phyloP scores from a whole-genome alignment of 1,139 yeast genomes.

The Kluyveromyces marxianus region DNA sequence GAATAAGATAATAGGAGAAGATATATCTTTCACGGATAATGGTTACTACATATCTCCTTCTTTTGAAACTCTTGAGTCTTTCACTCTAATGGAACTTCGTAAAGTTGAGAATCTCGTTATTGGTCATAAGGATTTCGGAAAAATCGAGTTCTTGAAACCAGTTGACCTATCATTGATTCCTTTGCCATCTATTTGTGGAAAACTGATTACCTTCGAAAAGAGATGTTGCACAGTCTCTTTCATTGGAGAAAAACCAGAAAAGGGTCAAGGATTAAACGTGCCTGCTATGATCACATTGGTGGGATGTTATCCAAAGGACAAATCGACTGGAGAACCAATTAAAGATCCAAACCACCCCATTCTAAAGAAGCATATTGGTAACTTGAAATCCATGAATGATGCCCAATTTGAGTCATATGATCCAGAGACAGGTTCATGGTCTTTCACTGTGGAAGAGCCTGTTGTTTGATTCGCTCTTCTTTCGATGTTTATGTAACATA shows the following conservation, averaged over 20 bases:
- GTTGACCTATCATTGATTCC: constrained; percentile 72
- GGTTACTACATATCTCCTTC: constrained; percentile 90
- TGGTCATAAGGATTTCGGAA: constrained; percentile 77
- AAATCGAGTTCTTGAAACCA: constrained; percentile 66
- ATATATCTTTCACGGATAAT: constrained; percentile 44
- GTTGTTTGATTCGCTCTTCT: constrained; percentile 3
- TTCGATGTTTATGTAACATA: too few relatives aligned
- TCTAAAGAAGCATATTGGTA: constrained; percentile 60
- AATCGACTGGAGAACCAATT: constrained; percentile 65
- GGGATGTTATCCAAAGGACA: constrained; percentile 70
- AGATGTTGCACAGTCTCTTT: constrained; percentile 71
- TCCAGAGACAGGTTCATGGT: constrained; percentile 75
- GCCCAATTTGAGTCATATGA: constrained; percentile 71
- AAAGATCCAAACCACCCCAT: constrained; percentile 72
- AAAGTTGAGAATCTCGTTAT: constrained; percentile 59
- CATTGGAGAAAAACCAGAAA: constrained; percentile 52
- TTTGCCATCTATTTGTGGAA: constrained; percentile 58
- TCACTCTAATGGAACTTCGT: constrained; percentile 57
- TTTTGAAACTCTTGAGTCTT: constrained; percentile 48
- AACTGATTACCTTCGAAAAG: constrained; percentile 51
- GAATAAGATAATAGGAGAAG: constrained; percentile 29
- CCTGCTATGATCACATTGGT: constrained; percentile 67
- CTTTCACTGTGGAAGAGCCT: constrained; percentile 41
- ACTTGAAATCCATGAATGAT: constrained; percentile 52
- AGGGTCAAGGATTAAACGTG: constrained; percentile 80